These are phyloP conservation scores for Trametes cinnabarina DNA, from an alignment of 768 basidiomycete species.

Conservation along the genomic window DNA sequence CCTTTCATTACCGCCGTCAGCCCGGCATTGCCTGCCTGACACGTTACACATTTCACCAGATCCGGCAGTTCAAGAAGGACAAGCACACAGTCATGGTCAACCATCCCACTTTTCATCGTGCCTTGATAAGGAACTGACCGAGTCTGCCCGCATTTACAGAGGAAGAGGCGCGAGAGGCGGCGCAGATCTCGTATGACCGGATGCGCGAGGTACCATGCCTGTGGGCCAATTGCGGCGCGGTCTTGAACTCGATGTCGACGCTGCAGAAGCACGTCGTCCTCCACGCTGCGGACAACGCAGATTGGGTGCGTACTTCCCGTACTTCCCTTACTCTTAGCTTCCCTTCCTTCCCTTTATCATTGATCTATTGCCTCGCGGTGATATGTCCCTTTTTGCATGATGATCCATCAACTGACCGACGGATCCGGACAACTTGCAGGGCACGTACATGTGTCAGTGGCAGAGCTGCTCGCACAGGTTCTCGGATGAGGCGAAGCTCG, in stretches of 20 bases:
- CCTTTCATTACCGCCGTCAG: too few relatives aligned
- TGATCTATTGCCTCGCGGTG: not conserved
- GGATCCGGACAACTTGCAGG: constrained; percentile 23
- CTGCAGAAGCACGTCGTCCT: constrained; percentile 49
- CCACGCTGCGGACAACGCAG: constrained; percentile 34
- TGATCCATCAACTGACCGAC: not conserved
- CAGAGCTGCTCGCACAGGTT: constrained; percentile 49
- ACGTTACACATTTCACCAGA: not conserved
- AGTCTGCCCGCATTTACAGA: constrained; percentile 26
- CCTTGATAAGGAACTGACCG: not conserved
- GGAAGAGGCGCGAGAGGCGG: constrained; percentile 41
- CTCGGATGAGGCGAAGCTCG: constrained; percentile 34
- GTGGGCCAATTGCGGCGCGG: constrained; percentile 57
- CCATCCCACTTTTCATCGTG: not conserved
- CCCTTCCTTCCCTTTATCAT: not conserved
- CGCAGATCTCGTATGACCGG: constrained; percentile 48
- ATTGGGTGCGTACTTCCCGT: constrained; percentile 25
- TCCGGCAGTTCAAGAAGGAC: constrained; percentile 5
- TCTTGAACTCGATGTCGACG: constrained; percentile 52
- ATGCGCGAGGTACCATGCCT: constrained; percentile 49
- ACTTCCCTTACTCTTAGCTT: too few relatives aligned
- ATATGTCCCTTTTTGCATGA: constrained; percentile 4
- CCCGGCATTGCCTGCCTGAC: not conserved
- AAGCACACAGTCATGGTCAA: constrained; percentile 1
- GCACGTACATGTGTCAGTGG: constrained; percentile 54